These are phyloP conservation scores for Ustilago tritici DNA, from an alignment of 1,284 basidiomycete genomes.

Conservation along the genomic window DNA sequence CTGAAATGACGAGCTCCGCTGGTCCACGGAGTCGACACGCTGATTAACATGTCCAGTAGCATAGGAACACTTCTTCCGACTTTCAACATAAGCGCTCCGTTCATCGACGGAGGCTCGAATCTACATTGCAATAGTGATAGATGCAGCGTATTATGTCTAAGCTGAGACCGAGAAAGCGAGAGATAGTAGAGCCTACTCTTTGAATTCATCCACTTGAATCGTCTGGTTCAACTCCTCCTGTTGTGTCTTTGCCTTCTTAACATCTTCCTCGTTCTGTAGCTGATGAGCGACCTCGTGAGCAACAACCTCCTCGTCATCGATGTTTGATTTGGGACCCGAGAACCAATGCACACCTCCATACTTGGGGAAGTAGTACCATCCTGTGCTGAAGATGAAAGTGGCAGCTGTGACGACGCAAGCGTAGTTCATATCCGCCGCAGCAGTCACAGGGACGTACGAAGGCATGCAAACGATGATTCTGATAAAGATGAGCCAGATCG, in stretches of 20 bases:
- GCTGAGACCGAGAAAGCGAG: not conserved
- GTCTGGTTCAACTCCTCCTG: constrained; percentile 33
- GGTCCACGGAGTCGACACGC: not conserved
- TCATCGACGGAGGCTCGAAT: not conserved
- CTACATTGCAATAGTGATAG: not conserved
- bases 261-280: constrained; percentile 27
- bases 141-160: not conserved
- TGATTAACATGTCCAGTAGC: not conserved
- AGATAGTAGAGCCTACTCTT: constrained; percentile 14
- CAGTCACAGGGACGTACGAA: constrained; percentile 37
- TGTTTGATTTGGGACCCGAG: constrained; percentile 45
- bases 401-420: constrained; percentile 49
- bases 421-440: constrained; percentile 52
- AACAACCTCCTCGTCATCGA: constrained; percentile 42
- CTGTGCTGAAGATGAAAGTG: constrained; percentile 41
- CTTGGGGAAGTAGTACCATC: constrained; percentile 52
- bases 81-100: too few relatives aligned
- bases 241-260: constrained; percentile 26
- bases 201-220: constrained; percentile 32
- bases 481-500: constrained; percentile 46
- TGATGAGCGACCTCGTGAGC: constrained; percentile 27
- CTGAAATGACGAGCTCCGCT: too few relatives aligned
- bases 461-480: constrained; percentile 52
- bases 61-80: too few relatives aligned
- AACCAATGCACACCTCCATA: constrained; percentile 53